Percentiles rank a stretch among this genome's conserved stretches.
Evolutionary conservation across 352 stramenopile genomes (phyloP).

Genomic region (Blastocystis hominis): DNA sequence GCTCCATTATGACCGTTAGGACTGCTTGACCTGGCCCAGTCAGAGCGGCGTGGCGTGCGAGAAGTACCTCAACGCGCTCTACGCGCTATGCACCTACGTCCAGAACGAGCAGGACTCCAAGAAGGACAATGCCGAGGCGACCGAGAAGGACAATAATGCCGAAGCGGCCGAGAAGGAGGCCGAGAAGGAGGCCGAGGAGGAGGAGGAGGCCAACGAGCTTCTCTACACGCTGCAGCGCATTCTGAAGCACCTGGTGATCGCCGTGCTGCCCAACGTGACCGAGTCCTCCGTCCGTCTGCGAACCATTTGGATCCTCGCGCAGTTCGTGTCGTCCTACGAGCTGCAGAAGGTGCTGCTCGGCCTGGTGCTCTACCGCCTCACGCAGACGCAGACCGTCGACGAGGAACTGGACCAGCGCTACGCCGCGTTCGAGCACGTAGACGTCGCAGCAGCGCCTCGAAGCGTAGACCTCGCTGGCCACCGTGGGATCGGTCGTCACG

Average conservation of each 20-base stretch:
- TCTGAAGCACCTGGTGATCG: conserved; percentile 22
- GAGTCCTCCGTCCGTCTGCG: conserved; percentile 24
- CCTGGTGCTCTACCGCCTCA: conserved; percentile 13
- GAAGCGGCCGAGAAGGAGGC: neutral
- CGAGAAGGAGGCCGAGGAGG: neutral
- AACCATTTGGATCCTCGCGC: conserved; percentile 44
- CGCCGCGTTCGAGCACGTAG: conserved; percentile 30
- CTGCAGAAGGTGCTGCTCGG: conserved; percentile 48
- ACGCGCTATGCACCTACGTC: neutral
- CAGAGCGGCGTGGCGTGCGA: neutral
- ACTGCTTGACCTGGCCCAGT: conserved; percentile 21
- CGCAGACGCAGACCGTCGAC: neutral
- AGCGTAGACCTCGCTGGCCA: conserved; percentile 47
- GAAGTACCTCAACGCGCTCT: conserved; percentile 38
- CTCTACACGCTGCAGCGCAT: conserved; percentile 7
- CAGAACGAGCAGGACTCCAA: neutral
- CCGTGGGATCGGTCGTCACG: neutral
- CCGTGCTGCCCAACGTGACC: conserved; percentile 10
- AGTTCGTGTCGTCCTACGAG: conserved; percentile 20
- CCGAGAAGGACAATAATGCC: neutral
- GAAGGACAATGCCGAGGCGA: neutral
- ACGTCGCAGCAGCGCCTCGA: neutral
- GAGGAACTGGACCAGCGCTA: neutral
- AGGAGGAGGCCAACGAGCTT: conserved; percentile 18
- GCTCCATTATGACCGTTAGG: neutral